Percentiles rank a stretch among this genome's conserved stretches.
Conservation (phyloP, 2,329 filamentous ascomycete genomes). For the Nothomitra cinnamomea region DNA sequence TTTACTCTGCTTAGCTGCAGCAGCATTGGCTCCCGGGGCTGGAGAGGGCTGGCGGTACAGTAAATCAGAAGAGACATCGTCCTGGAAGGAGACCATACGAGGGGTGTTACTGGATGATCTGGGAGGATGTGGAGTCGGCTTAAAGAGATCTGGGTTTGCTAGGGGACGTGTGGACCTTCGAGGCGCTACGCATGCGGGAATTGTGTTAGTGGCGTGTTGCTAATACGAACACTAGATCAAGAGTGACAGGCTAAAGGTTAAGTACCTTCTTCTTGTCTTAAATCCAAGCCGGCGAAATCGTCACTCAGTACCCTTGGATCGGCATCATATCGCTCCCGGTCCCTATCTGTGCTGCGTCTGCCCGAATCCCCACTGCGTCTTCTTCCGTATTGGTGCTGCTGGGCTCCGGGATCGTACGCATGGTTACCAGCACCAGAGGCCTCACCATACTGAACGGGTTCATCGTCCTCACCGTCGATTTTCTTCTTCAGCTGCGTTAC, state of each 20-base stretch:
- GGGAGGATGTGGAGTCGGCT: conserved; percentile 39
- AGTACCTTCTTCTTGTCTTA: conserved; percentile 43
- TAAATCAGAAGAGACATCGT: conserved; percentile 47
- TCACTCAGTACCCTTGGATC: conserved; percentile 82
- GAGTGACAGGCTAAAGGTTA: neutral
- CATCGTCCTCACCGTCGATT: conserved; percentile 74
- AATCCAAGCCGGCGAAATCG: conserved; percentile 57
- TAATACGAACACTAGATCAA: neutral
- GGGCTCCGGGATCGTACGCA: conserved; percentile 20
- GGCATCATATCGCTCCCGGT: conserved; percentile 85
- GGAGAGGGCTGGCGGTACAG: conserved; percentile 47
- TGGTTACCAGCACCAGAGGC: conserved; percentile 20
- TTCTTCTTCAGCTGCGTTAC: conserved; percentile 83
- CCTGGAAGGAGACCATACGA: conserved; percentile 40
- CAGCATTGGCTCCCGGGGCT: conserved; percentile 20
- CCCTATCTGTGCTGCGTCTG: conserved; percentile 49
- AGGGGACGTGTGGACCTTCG: conserved; percentile 44
- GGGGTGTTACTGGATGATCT: conserved; percentile 24
- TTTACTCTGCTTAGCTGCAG: conserved; percentile 63
- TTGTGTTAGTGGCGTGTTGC: neutral
- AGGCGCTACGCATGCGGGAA: conserved; percentile 22
- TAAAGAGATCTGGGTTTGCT: conserved; percentile 68
- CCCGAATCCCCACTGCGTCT: conserved; percentile 43
- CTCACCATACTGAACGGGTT: conserved; percentile 40
- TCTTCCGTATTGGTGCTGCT: conserved; percentile 22